phyloP scores from a whole-genome alignment of 441 rosid species.

The Aquilaria agallochum region DNA sequence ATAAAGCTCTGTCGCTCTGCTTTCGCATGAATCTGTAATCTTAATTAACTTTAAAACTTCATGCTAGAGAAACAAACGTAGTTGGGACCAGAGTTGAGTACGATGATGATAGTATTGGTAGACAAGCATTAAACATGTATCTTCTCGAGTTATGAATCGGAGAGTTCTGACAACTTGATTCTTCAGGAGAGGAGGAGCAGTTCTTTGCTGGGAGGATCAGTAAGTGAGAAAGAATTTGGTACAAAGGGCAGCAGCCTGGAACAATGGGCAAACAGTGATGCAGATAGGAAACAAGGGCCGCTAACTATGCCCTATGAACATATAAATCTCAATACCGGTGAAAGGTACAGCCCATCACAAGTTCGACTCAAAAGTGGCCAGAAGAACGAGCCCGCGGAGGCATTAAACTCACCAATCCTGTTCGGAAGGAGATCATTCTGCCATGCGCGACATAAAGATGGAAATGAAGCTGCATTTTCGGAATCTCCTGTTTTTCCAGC shows the following conservation, averaged over 20 bases:
- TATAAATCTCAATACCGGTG: conserved; percentile 26
- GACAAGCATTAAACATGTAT: no score
- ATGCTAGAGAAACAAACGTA: no score
- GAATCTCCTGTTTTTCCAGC: conserved; percentile 51
- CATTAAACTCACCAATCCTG: conserved; percentile 41
- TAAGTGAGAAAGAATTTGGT: conserved; percentile 32
- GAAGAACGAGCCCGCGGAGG: conserved; percentile 40
- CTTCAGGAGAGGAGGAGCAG: conserved; percentile 58
- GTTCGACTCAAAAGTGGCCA: conserved; percentile 25
- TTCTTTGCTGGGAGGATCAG: conserved; percentile 36
- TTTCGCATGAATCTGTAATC: no score
- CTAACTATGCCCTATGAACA: conserved; percentile 21
- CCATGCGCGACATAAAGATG: conserved; percentile 29
- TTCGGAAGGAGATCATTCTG: conserved; percentile 69
- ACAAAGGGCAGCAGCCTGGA: conserved; percentile 34
- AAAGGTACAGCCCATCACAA: conserved; percentile 23
- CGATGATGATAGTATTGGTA: no score
- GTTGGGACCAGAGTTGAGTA: no score
- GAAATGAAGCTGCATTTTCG: conserved; percentile 33
- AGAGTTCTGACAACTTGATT: background rate
- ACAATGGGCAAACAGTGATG: conserved; percentile 17
- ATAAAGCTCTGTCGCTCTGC: no score
- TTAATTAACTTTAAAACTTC: no score
- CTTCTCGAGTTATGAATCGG: background rate
- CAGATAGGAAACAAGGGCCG: conserved; percentile 20